Percentiles rank a stretch among this genome's conserved stretches.
These are phyloP conservation scores for Aspergillus coremiiformis DNA, from an alignment of 495 filamentous ascomycete species.

Conservation along the genomic window DNA sequence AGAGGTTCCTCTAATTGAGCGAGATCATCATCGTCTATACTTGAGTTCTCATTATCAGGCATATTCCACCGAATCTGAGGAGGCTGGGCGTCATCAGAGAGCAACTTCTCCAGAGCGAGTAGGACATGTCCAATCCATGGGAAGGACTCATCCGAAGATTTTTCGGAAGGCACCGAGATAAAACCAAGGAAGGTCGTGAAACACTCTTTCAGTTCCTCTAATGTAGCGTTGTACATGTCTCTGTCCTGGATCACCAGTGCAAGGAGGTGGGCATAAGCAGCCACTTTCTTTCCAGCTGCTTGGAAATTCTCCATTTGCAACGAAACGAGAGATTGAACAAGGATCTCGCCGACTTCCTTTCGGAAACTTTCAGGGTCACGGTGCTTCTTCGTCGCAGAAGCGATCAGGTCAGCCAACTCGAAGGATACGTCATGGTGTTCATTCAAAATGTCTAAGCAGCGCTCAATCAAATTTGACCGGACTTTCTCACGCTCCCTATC, in stretches of 20 bases:
- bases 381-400: slow-evolving; percentile 63
- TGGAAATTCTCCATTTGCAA: slow-evolving; percentile 65
- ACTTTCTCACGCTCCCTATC: slow-evolving; percentile 68
- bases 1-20: slow-evolving; percentile 54
- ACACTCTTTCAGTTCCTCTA: slow-evolving; percentile 70
- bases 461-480: slow-evolving; percentile 73
- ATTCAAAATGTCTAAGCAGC: slow-evolving; percentile 81
- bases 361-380: slow-evolving; percentile 54
- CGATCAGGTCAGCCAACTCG: slow-evolving; percentile 81
- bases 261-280: slow-evolving; percentile 87
- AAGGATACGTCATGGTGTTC: slow-evolving; percentile 84
- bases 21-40: slow-evolving; percentile 39
- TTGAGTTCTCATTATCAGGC: slow-evolving; percentile 50
- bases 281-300: slow-evolving; percentile 70
- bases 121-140: slow-evolving; percentile 91
- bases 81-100: slow-evolving; percentile 80
- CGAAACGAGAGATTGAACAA: slow-evolving; percentile 84
- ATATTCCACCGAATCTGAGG: slow-evolving; percentile 62
- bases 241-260: slow-evolving; percentile 79
- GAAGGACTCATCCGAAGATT: slow-evolving; percentile 62
- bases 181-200: slow-evolving; percentile 70
- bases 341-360: slow-evolving; percentile 69
- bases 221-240: slow-evolving; percentile 68
- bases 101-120: slow-evolving; percentile 80
- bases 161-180: slow-evolving; percentile 60